Percentiles rank a stretch among this genome's conserved stretches.
Evolutionary conservation across 2,329 filamentous ascomycete species (phyloP).

Genomic region (Microdochium nivale): DNA sequence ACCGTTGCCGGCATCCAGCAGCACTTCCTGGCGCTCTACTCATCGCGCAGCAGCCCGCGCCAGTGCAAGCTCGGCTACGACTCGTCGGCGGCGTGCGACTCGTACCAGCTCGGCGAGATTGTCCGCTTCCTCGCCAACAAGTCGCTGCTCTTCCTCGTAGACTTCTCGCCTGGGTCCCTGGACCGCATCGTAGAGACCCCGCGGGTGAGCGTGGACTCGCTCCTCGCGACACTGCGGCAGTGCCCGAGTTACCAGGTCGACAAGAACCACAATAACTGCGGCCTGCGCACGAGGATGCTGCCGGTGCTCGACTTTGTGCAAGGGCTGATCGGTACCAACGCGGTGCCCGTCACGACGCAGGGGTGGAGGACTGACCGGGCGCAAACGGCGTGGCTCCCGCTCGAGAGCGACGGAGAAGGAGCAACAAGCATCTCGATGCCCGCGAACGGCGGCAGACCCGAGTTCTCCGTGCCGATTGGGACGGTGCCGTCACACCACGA

Average conservation of each 20-base stretch:
- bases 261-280: constrained; percentile 64
- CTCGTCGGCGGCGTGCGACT: constrained; percentile 63
- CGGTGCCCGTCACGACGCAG: constrained; percentile 31
- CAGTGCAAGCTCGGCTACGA: constrained; percentile 72
- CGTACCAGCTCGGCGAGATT: constrained; percentile 72
- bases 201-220: constrained; percentile 49
- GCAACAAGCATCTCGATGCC: constrained; percentile 4
- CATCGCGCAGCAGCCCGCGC: constrained; percentile 45
- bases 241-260: constrained; percentile 68
- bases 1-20: constrained; percentile 61
- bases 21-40: constrained; percentile 61
- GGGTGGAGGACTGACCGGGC: constrained; percentile 36
- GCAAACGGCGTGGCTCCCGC: constrained; percentile 30
- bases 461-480: background rate
- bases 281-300: constrained; percentile 54
- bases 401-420: constrained; percentile 7
- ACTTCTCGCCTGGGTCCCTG: constrained; percentile 42
- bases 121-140: constrained; percentile 59
- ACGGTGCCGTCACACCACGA: background rate
- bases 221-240: constrained; percentile 55
- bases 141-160: constrained; percentile 49
- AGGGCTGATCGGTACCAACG: constrained; percentile 40
- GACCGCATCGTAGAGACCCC: constrained; percentile 38
- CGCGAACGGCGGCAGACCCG: constrained; percentile 9
- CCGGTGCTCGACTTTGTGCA: constrained; percentile 59